Conservation (phyloP, 192 early-diverging fungal species). For the Umbelopsis sp. region DNA sequence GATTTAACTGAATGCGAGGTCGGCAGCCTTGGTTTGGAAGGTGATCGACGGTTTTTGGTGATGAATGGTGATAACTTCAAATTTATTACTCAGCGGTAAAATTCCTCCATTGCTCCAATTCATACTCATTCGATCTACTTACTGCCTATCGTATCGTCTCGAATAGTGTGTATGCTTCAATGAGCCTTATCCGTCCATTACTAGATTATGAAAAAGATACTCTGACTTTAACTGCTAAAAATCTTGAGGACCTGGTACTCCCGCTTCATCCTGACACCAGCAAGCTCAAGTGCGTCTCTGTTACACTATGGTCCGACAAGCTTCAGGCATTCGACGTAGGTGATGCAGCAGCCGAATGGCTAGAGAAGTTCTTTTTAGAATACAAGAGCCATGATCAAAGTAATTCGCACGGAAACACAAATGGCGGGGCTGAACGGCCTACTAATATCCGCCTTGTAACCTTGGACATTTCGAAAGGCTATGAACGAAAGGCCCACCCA, state of each 20-base stretch:
- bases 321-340: conserved; percentile 65
- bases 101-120: not conserved
- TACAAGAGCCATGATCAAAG: conserved; percentile 18
- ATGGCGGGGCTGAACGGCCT: not conserved
- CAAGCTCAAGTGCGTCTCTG: conserved; percentile 20
- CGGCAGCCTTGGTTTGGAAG: conserved; percentile 22
- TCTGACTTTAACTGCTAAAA: conserved; percentile 15
- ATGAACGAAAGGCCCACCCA: conserved; percentile 32
- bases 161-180: conserved; percentile 30
- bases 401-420: not conserved
- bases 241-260: conserved; percentile 7
- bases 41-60: conserved; percentile 49
- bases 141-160: not conserved
- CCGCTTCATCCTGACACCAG: conserved; percentile 28
- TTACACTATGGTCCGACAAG: conserved; percentile 40
- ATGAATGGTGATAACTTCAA: conserved; percentile 39
- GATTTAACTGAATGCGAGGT: conserved; percentile 34
- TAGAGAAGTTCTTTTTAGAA: conserved; percentile 37
- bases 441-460: conserved; percentile 22
- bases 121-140: not conserved
- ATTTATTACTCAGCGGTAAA: conserved; percentile 37
- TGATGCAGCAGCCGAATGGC: conserved; percentile 60
- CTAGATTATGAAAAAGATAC: conserved; percentile 14
- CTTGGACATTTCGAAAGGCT: conserved; percentile 22
- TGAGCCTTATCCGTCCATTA: conserved; percentile 25